phyloP scores from a whole-genome alignment of 352 stramenopile species.

The Globisporangium apiculatum region DNA sequence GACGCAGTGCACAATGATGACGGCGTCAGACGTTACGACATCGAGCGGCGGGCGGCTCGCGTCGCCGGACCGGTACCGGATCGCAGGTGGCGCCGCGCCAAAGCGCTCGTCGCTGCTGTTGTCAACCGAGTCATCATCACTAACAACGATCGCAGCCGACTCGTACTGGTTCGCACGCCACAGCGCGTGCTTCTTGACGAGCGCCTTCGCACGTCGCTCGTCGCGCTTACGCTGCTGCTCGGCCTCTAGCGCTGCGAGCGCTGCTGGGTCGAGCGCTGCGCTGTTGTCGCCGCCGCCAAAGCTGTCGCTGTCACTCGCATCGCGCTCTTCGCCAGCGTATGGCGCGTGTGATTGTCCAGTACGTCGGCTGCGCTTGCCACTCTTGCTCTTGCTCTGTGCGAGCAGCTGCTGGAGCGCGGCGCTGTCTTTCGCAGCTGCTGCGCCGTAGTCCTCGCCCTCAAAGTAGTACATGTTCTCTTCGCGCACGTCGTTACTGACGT shows the following conservation, averaged over 20 bases:
- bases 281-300: background rate
- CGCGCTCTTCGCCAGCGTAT: slow-evolving; percentile 29
- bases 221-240: slow-evolving; percentile 31
- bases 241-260: slow-evolving; percentile 25
- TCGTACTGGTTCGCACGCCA: slow-evolving; percentile 61
- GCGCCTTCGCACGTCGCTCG: slow-evolving; percentile 30
- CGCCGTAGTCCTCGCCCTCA: slow-evolving; percentile 68
- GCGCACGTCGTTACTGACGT: slow-evolving; percentile 45
- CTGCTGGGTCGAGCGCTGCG: slow-evolving; percentile 14
- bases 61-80: slow-evolving; percentile 53
- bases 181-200: slow-evolving; percentile 42
- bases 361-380: slow-evolving; percentile 19
- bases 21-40: slow-evolving; percentile 12
- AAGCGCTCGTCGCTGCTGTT: slow-evolving; percentile 8
- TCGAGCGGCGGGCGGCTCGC: slow-evolving; percentile 34
- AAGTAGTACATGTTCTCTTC: slow-evolving; percentile 86
- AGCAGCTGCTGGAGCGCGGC: slow-evolving; percentile 34
- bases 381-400: slow-evolving; percentile 12
- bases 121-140: background rate
- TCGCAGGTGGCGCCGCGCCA: background rate
- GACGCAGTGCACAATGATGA: slow-evolving; percentile 71
- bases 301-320: slow-evolving; percentile 28
- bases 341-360: slow-evolving; percentile 13
- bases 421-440: slow-evolving; percentile 24
- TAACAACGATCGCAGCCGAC: slow-evolving; percentile 28